Conservation (phyloP, 495 filamentous ascomycete species). For the Glarea lozoyensis region DNA sequence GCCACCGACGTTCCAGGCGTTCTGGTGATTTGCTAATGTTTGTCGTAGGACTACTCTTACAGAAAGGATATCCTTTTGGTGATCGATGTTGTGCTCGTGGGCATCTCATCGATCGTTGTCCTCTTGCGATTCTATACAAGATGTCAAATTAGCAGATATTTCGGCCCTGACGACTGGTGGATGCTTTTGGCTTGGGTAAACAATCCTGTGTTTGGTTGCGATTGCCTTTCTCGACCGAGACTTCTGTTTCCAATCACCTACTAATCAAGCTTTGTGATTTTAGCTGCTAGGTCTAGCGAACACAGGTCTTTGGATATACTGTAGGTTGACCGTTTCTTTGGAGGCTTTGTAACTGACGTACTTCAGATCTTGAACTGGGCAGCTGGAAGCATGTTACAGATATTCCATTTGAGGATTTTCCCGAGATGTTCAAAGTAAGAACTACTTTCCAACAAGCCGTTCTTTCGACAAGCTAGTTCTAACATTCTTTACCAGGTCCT, state of each 20-base stretch:
- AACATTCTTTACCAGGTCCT: background rate
- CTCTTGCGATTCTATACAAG: background rate
- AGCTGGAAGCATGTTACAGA: background rate
- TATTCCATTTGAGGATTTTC: background rate
- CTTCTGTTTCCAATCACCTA: background rate
- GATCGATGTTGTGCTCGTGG: background rate
- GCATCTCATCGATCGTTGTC: background rate
- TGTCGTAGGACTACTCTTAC: constrained; percentile 5
- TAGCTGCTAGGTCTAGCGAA: no score
- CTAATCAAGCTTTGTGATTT: background rate
- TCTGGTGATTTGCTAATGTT: background rate
- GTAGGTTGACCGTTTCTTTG: background rate
- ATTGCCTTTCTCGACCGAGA: background rate
- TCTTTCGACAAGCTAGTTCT: background rate
- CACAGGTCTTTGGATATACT: background rate
- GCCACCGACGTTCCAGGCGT: background rate
- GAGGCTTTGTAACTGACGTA: background rate
- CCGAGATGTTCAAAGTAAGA: background rate
- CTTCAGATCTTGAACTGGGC: background rate
- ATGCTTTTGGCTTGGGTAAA: background rate
- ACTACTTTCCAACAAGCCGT: background rate
- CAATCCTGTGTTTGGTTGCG: background rate
- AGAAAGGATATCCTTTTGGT: constrained; percentile 12
- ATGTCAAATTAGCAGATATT: background rate
- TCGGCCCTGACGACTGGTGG: constrained; percentile 2